Evolutionary conservation across 192 early-diverging fungal genomes (phyloP).

Genomic region (Coemansia sp.): DNA sequence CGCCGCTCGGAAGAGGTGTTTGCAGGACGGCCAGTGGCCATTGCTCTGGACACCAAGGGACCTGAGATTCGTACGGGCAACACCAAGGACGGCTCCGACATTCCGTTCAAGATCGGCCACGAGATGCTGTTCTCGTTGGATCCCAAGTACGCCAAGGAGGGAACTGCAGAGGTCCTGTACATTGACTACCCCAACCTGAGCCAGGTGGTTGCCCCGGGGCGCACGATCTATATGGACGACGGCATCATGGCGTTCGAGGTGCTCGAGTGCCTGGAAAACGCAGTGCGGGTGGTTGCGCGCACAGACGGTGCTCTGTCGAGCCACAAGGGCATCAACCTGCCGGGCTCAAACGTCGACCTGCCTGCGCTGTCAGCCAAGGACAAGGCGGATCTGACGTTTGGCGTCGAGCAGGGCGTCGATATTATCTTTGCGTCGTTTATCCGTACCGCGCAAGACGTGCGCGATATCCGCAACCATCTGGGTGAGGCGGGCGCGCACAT

Average conservation of each 20-base stretch:
- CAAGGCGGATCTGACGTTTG: constrained; percentile 85
- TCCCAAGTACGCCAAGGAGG: constrained; percentile 59
- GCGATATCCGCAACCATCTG: constrained; percentile 82
- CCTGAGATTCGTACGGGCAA: constrained; percentile 86
- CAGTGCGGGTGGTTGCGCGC: constrained; percentile 69
- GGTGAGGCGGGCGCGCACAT: constrained; percentile 80
- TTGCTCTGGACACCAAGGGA: constrained; percentile 84
- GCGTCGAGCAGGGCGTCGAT: constrained; percentile 91
- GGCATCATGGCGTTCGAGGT: constrained; percentile 95
- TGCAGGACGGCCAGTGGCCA: constrained; percentile 59
- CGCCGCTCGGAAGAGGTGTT: constrained; percentile 54
- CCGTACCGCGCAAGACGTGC: constrained; percentile 86
- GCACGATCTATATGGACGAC: constrained; percentile 89
- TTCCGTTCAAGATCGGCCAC: constrained; percentile 74
- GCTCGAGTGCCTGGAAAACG: constrained; percentile 61
- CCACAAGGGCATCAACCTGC: constrained; percentile 96
- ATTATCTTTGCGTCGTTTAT: constrained; percentile 97
- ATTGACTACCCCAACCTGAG: constrained; percentile 80
- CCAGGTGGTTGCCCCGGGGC: constrained; percentile 72
- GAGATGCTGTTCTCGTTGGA: constrained; percentile 77
- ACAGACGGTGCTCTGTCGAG: constrained; percentile 88
- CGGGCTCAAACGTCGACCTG: constrained; percentile 84
- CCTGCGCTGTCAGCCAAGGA: constrained; percentile 97
- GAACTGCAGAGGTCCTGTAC: constrained; percentile 69
- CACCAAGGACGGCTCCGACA: constrained; percentile 70